phyloP scores from a whole-genome alignment of 345 rosid genomes.

The Excoecaria agallocha region DNA sequence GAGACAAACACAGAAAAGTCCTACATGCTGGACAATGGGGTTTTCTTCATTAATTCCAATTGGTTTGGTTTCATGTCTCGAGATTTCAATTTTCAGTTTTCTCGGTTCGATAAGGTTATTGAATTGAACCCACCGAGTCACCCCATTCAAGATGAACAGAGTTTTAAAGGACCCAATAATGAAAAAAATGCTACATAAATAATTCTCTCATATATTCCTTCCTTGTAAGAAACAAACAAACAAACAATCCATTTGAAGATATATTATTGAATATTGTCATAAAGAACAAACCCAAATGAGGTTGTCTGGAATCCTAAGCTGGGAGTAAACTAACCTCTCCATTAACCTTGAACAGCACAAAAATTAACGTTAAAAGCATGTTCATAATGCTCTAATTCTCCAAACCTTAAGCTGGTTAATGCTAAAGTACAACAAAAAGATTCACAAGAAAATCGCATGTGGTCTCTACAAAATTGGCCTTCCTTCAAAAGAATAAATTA shows the following conservation, averaged over 20 bases:
- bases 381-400: conserved; percentile 9
- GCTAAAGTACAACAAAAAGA: conserved; percentile 10
- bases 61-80: no score
- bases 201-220: no score
- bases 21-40: no score
- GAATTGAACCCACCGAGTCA: no score
- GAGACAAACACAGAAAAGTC: no score
- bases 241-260: background rate
- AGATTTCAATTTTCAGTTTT: no score
- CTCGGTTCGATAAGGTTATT: no score
- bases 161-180: no score
- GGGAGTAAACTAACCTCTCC: background rate
- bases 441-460: background rate
- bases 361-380: background rate
- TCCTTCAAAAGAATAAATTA: conserved; percentile 6
- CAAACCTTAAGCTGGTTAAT: conserved; percentile 7
- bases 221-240: no score
- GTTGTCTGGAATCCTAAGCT: background rate
- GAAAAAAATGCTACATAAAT: no score
- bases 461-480: conserved; percentile 26
- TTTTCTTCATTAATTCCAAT: no score
- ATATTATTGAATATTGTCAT: background rate
- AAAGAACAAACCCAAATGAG: background rate
- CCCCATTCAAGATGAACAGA: no score
- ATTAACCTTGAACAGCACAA: background rate